A percentile compares a stretch with the other conserved stretches of the same genome.
Evolutionary conservation across 2,329 filamentous ascomycete genomes (phyloP).

Genomic region (Colletotrichum cuscutae): DNA sequence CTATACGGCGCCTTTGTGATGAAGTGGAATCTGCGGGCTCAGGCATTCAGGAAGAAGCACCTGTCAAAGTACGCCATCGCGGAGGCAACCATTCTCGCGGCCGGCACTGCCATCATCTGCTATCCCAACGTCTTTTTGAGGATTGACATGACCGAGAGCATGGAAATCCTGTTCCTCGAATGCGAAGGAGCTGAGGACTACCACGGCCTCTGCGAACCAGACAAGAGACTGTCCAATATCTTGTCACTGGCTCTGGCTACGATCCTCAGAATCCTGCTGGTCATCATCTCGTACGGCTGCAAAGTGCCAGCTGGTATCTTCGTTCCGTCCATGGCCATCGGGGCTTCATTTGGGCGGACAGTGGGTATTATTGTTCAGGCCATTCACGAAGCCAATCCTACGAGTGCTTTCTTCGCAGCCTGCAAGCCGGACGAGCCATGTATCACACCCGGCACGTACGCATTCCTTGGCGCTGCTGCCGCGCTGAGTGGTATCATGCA

Average conservation of each 20-base stretch:
- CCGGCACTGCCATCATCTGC: slow-evolving; percentile 88
- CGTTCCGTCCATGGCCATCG: slow-evolving; percentile 97
- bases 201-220: slow-evolving; percentile 84
- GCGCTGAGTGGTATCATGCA: slow-evolving; percentile 98
- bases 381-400: slow-evolving; percentile 84
- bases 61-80: slow-evolving; percentile 84
- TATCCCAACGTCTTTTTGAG: slow-evolving; percentile 95
- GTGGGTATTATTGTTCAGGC: slow-evolving; percentile 95
- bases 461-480: slow-evolving; percentile 91
- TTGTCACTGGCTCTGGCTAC: slow-evolving; percentile 83
- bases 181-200: slow-evolving; percentile 92
- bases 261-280: slow-evolving; percentile 81
- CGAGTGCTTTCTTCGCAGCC: slow-evolving; percentile 85
- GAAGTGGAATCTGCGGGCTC: slow-evolving; percentile 93
- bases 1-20: slow-evolving; percentile 97
- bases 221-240: slow-evolving; percentile 82
- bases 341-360: slow-evolving; percentile 91
- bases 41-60: slow-evolving; percentile 95
- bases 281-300: slow-evolving; percentile 96
- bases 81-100: slow-evolving; percentile 86
- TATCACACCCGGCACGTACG: slow-evolving; percentile 97
- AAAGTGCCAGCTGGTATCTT: slow-evolving; percentile 99
- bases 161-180: slow-evolving; percentile 96
- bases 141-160: slow-evolving; percentile 99
- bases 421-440: slow-evolving; percentile 93